Evolutionary conservation across 208 protist species (phyloP), one percentile per base, ranked within the genome.

Genomic region (Leishmania tarentolae): DNA sequence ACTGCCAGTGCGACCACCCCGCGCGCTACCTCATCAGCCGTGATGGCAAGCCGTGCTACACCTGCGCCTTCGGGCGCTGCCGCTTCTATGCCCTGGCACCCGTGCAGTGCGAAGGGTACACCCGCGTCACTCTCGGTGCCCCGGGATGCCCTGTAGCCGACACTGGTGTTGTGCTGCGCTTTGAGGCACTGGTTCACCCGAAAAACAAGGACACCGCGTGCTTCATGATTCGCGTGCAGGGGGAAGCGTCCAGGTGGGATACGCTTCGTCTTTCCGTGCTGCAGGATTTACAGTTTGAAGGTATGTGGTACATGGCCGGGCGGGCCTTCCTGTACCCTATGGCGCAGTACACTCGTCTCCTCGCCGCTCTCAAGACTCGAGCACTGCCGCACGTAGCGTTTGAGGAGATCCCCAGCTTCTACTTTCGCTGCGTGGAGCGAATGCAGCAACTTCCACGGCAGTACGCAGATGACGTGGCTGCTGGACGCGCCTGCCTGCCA

Each of bases 341-440:
- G 77, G 68, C 82, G 52, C 80, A 86, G 66, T 97, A 97, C 88
- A 31, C 42, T n/a, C 21, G 69, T 1, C 68, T 97, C 8, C 61
- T 94, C 46, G 37, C 68, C 35, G 84, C 81, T 9, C 79, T 97
- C n/a, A 84, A 75, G 68, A 74, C 80, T 37, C 81, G 78, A 3
- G 35, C 61, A 44, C 37, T 91, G 53, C 75, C 74, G n/a, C 72
- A 78, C 56, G 75, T 89, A 28, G 68, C 85, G 3, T 44, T 97
- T 37, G 85, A 96, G 69, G 87, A 93, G 73, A 91, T 97, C 28
- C 94, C 94, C 24, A 31, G n/a, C 19, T 97, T 95, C 73, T 97
- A 95, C 76, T 95, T 95, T 73, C 82, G 87, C 75, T 95, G 90
- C 78, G 52, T 94, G n/a, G 78, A 88, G n/a, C 80, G 82, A 50